Conservation (phyloP, 345 rosid genomes). For the Brassica rapa region DNA sequence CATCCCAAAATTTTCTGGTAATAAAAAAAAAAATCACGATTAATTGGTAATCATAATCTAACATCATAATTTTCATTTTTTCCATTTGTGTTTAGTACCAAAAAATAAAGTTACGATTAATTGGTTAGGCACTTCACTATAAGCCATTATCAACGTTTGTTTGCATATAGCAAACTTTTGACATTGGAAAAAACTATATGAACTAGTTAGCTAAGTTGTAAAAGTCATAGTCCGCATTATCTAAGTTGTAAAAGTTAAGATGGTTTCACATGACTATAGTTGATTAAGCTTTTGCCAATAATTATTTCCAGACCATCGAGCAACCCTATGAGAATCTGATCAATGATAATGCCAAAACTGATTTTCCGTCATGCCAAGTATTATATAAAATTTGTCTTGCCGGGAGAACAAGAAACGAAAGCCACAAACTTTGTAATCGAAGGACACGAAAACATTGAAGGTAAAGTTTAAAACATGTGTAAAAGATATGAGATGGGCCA, state of each 20-base stretch:
- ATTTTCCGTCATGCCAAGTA: no score
- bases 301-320: neutral
- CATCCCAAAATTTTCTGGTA: neutral
- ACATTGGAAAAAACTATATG: neutral
- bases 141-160: neutral
- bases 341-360: neutral
- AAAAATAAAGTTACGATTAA: neutral
- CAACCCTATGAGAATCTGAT: neutral
- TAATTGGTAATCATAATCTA: neutral
- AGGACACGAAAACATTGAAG: slow-evolving; percentile 20
- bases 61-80: neutral
- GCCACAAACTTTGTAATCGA: neutral
- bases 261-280: neutral
- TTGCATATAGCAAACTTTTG: neutral
- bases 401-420: neutral
- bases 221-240: no score
- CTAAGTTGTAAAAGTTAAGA: neutral
- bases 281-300: neutral
- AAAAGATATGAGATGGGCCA: slow-evolving; percentile 20
- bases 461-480: neutral
- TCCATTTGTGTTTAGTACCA: neutral
- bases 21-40: neutral
- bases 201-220: no score
- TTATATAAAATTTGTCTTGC: no score
- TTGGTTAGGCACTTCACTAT: neutral